phyloP scores from a whole-genome alignment of 23 red algal species.

The Gracilaria vermiculophylla region DNA sequence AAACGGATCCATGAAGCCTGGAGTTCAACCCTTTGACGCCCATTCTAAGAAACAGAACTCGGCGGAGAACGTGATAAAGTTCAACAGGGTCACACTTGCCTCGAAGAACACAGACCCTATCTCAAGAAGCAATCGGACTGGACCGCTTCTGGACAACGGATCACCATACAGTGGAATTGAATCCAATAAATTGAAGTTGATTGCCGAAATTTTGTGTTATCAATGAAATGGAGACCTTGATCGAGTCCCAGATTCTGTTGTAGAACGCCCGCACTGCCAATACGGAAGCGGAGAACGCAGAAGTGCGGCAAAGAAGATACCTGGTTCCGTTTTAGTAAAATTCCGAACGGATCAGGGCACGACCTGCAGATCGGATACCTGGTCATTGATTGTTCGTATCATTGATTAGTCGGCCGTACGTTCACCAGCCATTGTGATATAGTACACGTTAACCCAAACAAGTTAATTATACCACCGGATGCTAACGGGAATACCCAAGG shows the following conservation, averaged over 20 bases:
- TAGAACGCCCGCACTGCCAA: constrained; percentile 18
- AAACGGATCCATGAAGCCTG: neutral
- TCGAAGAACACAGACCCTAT: neutral
- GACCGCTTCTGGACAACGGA: constrained; percentile 9
- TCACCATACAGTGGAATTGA: constrained; percentile 40
- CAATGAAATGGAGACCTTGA: constrained; percentile 21
- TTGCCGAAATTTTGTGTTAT: neutral
- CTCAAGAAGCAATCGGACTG: neutral
- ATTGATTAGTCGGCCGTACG: no score
- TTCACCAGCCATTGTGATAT: no score
- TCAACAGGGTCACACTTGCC: neutral
- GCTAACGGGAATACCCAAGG: neutral
- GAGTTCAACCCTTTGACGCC: constrained; percentile 5
- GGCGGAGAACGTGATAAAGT: neutral
- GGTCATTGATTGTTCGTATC: no score
- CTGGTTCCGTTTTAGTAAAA: no score
- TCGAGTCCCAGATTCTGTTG: neutral
- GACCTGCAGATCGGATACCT: no score
- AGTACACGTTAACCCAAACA: no score
- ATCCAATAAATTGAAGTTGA: neutral
- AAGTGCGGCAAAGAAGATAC: neutral
- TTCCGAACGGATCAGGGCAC: no score
- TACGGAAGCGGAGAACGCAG: constrained; percentile 39
- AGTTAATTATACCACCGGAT: no score
- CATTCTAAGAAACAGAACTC: neutral